Base-by-base conservation (phyloP, 176 grass and related monocot species). In the Dactylis glomerata region DNA sequence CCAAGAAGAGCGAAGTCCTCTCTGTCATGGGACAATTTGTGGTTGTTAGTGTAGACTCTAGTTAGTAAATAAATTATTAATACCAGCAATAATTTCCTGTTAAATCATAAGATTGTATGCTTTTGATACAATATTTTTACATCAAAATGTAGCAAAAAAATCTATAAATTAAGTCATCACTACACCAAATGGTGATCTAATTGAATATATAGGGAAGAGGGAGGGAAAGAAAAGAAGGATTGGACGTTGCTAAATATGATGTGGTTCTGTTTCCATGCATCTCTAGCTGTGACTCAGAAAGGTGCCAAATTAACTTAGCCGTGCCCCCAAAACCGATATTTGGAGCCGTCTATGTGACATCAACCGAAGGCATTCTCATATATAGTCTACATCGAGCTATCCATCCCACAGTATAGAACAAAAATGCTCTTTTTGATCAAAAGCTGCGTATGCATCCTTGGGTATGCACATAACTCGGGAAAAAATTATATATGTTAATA, bases 241-340 rank as follows among this genome's bases (percentile, higher is more conserved):
- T 64, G 62, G 33, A 77, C 0, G 7, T 74, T 59, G 28, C 79
- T 68, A 87, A 17, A 70, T 77, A 58, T 77, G n/a, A 15, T 86
- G 27, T 33, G 17, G 15, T 65, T 68, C 33, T 58, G 69, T 82
- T 30, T 56, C 19, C 3, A 45, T 72, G 13, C 5, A n/a, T 42
- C 17, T 57, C 73, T 10, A 42, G 41, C 41, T 73, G 12, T 23
- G 28, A 16, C 81, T 51, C 12, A 51, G 31, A 78, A 88, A 63
- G 23, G 9, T 79, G 30, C 65, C 74, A 62, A 73, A 61, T 72
- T 24, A 83, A 33, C 44, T 83, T 70, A 28, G 14, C 9, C 5
- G 11, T 73, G 32, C 54, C 10, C 42, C 32, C 64, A 83, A 82
- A 57, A 3, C 38, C 6, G 16, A 82, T 63, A 31, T 44, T 51